Conservation (phyloP, 169 alveolate genomes). For the Cryptosporidium ubiquitum region DNA sequence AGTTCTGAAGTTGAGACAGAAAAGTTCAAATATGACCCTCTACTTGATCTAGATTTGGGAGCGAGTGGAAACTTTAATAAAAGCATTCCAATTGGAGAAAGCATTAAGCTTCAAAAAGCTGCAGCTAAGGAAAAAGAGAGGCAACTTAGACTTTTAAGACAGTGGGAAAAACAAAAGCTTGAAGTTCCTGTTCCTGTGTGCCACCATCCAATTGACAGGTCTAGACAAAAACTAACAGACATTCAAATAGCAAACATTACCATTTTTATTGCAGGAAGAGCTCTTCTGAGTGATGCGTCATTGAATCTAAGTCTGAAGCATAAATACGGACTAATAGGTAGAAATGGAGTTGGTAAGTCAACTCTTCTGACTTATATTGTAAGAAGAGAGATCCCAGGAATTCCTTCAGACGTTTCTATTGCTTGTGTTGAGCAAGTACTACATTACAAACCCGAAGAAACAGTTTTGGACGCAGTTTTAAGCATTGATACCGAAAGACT, state of each 20-base stretch:
- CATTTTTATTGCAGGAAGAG: conserved; percentile 93
- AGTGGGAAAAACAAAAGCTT: conserved; percentile 86
- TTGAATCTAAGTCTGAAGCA: conserved; percentile 90
- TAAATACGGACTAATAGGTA: conserved; percentile 95
- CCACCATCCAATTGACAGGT: conserved; percentile 80
- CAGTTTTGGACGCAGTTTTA: conserved; percentile 91
- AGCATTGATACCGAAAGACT: conserved; percentile 94
- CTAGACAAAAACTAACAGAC: conserved; percentile 80
- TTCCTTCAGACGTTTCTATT: conserved; percentile 91
- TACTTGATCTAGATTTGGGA: conserved; percentile 25
- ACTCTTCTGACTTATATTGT: conserved; percentile 93
- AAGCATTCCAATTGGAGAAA: conserved; percentile 78
- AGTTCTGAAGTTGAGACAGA: background rate
- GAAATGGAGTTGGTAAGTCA: conserved; percentile 98
- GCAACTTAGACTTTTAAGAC: conserved; percentile 81
- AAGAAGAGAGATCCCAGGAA: conserved; percentile 93
- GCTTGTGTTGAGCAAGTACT: conserved; percentile 95
- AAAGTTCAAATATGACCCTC: conserved; percentile 37
- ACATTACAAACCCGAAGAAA: conserved; percentile 79
- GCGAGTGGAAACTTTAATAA: conserved; percentile 77
- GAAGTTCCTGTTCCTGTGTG: conserved; percentile 85
- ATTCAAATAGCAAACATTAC: conserved; percentile 86
- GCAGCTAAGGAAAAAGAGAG: conserved; percentile 79
- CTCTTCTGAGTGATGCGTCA: conserved; percentile 91
- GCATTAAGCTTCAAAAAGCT: conserved; percentile 78